These are phyloP conservation scores for Tilletia indica DNA, from an alignment of 1,284 basidiomycete species.

Conservation along the genomic window DNA sequence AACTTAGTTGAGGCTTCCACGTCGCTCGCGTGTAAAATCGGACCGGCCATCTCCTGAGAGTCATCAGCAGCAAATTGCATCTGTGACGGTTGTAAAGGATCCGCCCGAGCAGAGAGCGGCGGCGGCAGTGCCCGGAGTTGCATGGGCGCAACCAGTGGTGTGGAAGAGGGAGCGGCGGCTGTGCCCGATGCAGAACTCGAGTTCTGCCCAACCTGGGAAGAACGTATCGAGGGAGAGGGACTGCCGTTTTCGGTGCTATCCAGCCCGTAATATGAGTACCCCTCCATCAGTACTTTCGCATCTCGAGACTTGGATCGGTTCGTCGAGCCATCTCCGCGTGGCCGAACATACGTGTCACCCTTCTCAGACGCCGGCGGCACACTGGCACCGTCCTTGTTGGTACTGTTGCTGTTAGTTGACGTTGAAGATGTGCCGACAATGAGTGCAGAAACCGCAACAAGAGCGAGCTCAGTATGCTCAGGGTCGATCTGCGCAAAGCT, in stretches of 20 bases:
- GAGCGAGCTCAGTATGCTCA: slow-evolving; percentile 37
- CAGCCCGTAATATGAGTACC: slow-evolving; percentile 52
- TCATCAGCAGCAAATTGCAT: background rate
- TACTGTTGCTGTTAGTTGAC: slow-evolving; percentile 21
- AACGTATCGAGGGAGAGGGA: slow-evolving; percentile 31
- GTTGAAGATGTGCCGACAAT: slow-evolving; percentile 32
- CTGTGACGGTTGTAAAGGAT: background rate
- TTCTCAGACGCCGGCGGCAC: slow-evolving; percentile 21
- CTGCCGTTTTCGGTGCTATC: slow-evolving; percentile 39
- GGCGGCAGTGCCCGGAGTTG: slow-evolving; percentile 38
- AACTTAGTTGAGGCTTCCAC: slow-evolving; percentile 42
- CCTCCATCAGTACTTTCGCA: slow-evolving; percentile 35
- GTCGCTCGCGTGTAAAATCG: slow-evolving; percentile 37
- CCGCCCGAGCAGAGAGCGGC: slow-evolving; percentile 24
- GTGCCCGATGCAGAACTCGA: background rate
- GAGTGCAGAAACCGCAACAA: slow-evolving; percentile 35
- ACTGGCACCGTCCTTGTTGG: background rate
- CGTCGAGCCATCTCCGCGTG: background rate
- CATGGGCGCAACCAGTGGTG: slow-evolving; percentile 34
- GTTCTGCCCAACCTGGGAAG: background rate
- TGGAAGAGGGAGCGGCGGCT: background rate
- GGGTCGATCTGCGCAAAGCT: slow-evolving; percentile 44
- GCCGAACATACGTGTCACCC: background rate
- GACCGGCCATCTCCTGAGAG: background rate
- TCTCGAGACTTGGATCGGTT: slow-evolving; percentile 38